Percentiles rank a stretch among this genome's conserved stretches.
Conservation (phyloP, 768 basidiomycete species). For the Hemileccinum rubropunctum region DNA sequence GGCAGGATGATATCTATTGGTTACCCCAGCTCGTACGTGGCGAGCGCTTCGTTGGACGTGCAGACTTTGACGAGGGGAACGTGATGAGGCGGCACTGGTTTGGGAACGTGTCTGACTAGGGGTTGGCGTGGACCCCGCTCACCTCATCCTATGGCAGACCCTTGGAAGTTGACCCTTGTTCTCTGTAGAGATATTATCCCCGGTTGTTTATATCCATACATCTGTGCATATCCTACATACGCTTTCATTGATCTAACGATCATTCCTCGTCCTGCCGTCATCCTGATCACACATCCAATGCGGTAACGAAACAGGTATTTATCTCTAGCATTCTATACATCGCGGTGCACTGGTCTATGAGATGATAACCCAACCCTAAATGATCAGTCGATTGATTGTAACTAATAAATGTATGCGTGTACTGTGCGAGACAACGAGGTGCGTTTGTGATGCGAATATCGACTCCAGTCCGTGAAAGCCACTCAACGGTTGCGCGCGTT, state of each 20-base stretch:
- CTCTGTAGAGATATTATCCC: no score
- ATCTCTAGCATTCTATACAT: slow-evolving; percentile 13
- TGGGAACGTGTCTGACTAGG: slow-evolving; percentile 49
- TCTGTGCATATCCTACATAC: no score
- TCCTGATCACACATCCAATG: no score
- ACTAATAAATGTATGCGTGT: slow-evolving; percentile 17
- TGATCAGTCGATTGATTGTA: slow-evolving; percentile 15
- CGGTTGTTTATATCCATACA: no score
- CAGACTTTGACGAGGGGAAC: slow-evolving; percentile 73
- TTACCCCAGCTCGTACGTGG: slow-evolving; percentile 54
- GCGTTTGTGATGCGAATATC: slow-evolving; percentile 6
- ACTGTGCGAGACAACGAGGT: slow-evolving; percentile 14
- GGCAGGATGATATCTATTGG: slow-evolving; percentile 68
- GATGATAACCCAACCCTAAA: slow-evolving; percentile 15
- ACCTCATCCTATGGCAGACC: no score
- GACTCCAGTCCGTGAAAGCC: not conserved
- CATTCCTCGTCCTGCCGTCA: no score
- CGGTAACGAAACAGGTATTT: no score
- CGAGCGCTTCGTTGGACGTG: slow-evolving; percentile 45
- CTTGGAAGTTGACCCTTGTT: no score
- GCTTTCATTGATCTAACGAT: no score
- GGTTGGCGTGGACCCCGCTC: no score
- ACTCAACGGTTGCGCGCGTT: not conserved
- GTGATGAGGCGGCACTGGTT: slow-evolving; percentile 74
- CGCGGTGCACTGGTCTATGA: not conserved